These are phyloP conservation scores for Phytophthora foliorum DNA, from an alignment of 352 stramenopile genomes.

Conservation along the genomic window DNA sequence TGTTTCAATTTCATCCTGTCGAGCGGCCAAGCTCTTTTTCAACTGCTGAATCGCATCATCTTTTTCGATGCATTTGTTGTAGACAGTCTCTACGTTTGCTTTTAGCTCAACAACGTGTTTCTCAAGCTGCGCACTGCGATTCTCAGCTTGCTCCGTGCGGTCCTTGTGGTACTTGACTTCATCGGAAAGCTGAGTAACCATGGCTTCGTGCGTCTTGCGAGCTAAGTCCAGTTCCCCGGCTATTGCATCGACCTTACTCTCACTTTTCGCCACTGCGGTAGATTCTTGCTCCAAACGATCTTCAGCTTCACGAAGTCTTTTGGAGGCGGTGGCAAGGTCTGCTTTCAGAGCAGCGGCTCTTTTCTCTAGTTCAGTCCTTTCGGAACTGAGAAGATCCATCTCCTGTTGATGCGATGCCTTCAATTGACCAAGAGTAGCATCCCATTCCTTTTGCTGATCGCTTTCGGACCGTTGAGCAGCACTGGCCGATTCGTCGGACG, in stretches of 20 bases:
- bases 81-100: conserved; percentile 48
- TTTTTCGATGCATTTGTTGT: conserved; percentile 66
- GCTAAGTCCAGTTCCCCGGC: conserved; percentile 27
- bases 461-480: conserved; percentile 17
- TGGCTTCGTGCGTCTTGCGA: conserved; percentile 26
- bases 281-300: conserved; percentile 19
- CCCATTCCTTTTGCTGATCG: conserved; percentile 28
- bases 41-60: conserved; percentile 67
- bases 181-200: conserved; percentile 24
- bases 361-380: conserved; percentile 31
- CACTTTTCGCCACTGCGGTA: conserved; percentile 25
- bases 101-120: conserved; percentile 61
- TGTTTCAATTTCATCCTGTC: conserved; percentile 63
- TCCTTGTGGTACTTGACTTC: conserved; percentile 49
- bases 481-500: conserved; percentile 8
- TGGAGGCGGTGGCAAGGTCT: not conserved
- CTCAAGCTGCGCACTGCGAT: conserved; percentile 48
- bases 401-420: conserved; percentile 24
- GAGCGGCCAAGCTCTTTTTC: conserved; percentile 50
- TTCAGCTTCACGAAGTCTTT: conserved; percentile 31
- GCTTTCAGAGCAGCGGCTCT: conserved; percentile 20
- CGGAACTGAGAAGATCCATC: conserved; percentile 20
- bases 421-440: conserved; percentile 18
- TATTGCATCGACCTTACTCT: conserved; percentile 9
- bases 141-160: conserved; percentile 40